A percentile compares a stretch with the other conserved stretches of the same genome.
Conservation (phyloP, 352 stramenopile species). For the Phytophthora cajani region DNA sequence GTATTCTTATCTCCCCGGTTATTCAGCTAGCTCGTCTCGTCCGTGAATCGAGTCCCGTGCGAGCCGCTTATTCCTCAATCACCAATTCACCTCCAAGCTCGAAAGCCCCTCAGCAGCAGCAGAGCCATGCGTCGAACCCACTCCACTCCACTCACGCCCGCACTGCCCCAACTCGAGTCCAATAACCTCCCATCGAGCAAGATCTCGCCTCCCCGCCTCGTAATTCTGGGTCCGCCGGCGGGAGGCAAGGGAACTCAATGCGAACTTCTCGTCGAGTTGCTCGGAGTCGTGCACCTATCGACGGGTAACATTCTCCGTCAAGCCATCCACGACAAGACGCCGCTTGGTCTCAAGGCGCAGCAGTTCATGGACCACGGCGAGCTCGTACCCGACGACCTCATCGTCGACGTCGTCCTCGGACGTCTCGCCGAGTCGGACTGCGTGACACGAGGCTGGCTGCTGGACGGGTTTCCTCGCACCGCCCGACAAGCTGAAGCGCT, state of each 20-base stretch:
- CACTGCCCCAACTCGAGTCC: background rate
- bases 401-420: constrained; percentile 84
- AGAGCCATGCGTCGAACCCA: constrained; percentile 7
- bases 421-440: constrained; percentile 88
- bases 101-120: background rate
- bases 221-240: constrained; percentile 92
- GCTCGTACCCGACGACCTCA: constrained; percentile 92
- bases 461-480: constrained; percentile 95
- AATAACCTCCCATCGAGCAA: constrained; percentile 17
- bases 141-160: background rate
- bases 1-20: constrained; percentile 34
- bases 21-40: constrained; percentile 3
- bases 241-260: constrained; percentile 96
- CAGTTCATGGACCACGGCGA: constrained; percentile 88
- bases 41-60: too few relatives aligned
- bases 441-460: constrained; percentile 85
- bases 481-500: constrained; percentile 84
- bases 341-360: constrained; percentile 79
- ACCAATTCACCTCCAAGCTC: constrained; percentile 15
- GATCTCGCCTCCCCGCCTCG: constrained; percentile 49
- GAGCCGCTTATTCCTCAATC: constrained; percentile 17
- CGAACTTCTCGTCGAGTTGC: constrained; percentile 86
- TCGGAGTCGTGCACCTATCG: constrained; percentile 92
- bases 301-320: constrained; percentile 94
- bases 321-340: constrained; percentile 72